Base-by-base conservation (phyloP, 108 stramenopile genomes). In the Pseudonitzschia delicatissima region DNA sequence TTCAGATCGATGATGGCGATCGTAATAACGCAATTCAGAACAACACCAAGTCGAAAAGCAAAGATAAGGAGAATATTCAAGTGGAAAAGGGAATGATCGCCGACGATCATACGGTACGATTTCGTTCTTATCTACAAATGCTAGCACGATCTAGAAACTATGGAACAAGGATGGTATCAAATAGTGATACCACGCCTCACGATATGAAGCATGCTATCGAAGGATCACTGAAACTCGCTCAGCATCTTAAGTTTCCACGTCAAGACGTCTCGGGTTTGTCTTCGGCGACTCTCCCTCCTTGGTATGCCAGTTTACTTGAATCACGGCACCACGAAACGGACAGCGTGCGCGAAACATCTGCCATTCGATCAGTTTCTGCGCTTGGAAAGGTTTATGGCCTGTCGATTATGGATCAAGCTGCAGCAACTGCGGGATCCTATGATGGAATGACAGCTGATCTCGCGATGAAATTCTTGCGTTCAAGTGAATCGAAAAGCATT, bases 331-430 rank as follows among this genome's bases (percentile, higher is more conserved):
- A 25, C 9, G 50, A 64, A 39, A n/a, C 15, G 1, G 40, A 40
- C 1, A 26, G n/a, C n/a, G 68, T 62, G 7, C 72, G 77, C 3
- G 77, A 72, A 37, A 57, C 70, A 2, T 57, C 66, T 20, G 76
- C 74, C 11, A 77, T 84, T 45, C 66, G 76, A 42, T 75, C 83
- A 4, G 83, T 80, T 4, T 74, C 79, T 20, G 53, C 74, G 29
- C 62, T 84, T 0, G 74, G 78, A 13, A 51, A 84, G 68, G 76
- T 84, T 26, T 84, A 77, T 48, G 83, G 83, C 0, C 68, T 84
- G 27, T 80, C 79, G 4, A 72, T 84, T 29, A 79, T 79, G 78
- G 80, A 71, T 17, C 78, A 73, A 61, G 49, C 12, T 12, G 49
- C 65, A 3, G 58, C 35, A 2, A 35, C 44, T 59, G 33, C 18